phyloP scores from a whole-genome alignment of 2,329 filamentous ascomycete genomes.

The Scytalidium lignicola region DNA sequence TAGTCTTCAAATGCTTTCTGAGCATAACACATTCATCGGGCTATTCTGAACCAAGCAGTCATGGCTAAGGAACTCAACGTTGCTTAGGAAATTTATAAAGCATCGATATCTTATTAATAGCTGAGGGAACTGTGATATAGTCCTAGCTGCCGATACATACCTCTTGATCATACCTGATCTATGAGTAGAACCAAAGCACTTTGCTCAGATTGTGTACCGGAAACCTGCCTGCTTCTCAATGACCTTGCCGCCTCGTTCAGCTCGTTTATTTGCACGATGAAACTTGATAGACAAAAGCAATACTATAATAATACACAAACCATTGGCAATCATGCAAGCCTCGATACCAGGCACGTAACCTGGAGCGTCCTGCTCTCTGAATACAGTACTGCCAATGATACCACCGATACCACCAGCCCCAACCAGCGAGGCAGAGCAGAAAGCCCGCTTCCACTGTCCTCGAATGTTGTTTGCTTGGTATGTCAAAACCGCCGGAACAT shows the following conservation, averaged over 20 bases:
- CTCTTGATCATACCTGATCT: no score
- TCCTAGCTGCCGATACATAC: no score
- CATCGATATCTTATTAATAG: no score
- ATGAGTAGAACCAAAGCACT: no score
- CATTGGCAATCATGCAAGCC: constrained; percentile 15
- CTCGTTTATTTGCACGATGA: constrained; percentile 25
- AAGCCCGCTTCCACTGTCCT: constrained; percentile 83
- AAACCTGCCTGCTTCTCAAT: constrained; percentile 31
- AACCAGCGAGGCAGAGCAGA: constrained; percentile 70
- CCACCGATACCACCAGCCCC: constrained; percentile 74
- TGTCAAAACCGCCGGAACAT: constrained; percentile 77
- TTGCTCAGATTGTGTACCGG: constrained; percentile 23
- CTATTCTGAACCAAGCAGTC: no score
- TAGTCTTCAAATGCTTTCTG: no score
- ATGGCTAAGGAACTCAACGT: no score
- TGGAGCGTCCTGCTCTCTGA: constrained; percentile 52
- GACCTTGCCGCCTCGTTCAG: constrained; percentile 27
- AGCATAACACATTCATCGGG: no score
- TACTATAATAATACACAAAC: constrained; percentile 21
- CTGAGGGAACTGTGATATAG: no score
- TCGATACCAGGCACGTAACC: constrained; percentile 37
- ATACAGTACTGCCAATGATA: constrained; percentile 70
- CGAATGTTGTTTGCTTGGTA: constrained; percentile 82
- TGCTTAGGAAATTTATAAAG: no score
- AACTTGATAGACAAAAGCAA: constrained; percentile 24